phyloP scores from a whole-genome alignment of 2,329 filamentous ascomycete species.

The Penicillium sp. region DNA sequence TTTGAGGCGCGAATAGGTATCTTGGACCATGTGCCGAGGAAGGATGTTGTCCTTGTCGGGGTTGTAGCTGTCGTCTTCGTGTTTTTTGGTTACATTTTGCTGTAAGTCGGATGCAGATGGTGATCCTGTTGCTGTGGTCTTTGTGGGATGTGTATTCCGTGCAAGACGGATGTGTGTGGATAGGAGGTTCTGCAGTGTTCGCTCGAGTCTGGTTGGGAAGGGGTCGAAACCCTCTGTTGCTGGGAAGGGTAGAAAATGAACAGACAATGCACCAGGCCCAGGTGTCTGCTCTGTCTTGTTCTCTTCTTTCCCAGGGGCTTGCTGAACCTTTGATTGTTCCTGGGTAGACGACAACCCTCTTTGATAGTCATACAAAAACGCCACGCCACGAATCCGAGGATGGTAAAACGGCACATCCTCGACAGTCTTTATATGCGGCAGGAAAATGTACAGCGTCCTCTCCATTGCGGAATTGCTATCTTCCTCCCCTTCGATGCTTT shows the following conservation, averaged over 20 bases:
- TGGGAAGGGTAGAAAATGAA: slow-evolving; percentile 51
- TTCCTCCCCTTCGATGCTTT: slow-evolving; percentile 17
- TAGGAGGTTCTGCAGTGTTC: slow-evolving; percentile 35
- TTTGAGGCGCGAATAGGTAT: slow-evolving; percentile 78
- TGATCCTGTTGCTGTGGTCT: not conserved
- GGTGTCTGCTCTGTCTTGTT: slow-evolving; percentile 6
- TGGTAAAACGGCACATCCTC: slow-evolving; percentile 82
- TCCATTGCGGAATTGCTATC: slow-evolving; percentile 35
- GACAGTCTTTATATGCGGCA: slow-evolving; percentile 63
- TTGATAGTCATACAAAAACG: slow-evolving; percentile 63
- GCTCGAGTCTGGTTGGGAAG: slow-evolving; percentile 35
- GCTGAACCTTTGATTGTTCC: slow-evolving; percentile 13
- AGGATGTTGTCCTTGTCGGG: slow-evolving; percentile 80
- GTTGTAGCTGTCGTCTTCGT: slow-evolving; percentile 62
- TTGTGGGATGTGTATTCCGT: slow-evolving; percentile 19
- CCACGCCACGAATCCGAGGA: slow-evolving; percentile 68
- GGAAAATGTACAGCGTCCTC: slow-evolving; percentile 63
- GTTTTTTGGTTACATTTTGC: slow-evolving; percentile 1
- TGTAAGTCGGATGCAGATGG: not conserved
- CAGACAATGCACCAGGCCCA: slow-evolving; percentile 38
- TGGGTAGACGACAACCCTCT: slow-evolving; percentile 19
- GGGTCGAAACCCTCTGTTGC: slow-evolving; percentile 27
- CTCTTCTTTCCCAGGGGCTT: not conserved
- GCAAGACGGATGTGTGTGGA: slow-evolving; percentile 36
- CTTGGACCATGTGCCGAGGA: slow-evolving; percentile 71